Evolutionary conservation across 2,329 filamentous ascomycete species (phyloP), one percentile per base, ranked within the genome.

Genomic region (Fusarium piperis): DNA sequence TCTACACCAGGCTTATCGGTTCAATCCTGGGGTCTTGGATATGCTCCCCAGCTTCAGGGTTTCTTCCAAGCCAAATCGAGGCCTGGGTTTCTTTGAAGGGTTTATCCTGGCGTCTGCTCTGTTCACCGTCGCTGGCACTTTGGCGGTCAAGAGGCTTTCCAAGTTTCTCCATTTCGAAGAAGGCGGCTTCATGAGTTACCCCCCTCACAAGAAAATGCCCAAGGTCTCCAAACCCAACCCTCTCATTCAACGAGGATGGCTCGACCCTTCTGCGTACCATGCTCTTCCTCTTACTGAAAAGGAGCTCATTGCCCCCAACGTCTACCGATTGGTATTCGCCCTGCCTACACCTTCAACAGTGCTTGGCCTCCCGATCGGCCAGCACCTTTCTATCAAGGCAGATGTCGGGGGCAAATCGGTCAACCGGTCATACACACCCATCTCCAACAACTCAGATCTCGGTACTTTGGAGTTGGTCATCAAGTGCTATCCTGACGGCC

Each of bases 351-450:
- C 78, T 1, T 72, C 76, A 10, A 81, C 83, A 3, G 79, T 87
- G 0, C 81, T 89, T 3, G 87, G 88, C 2, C 81, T 90, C 10
- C 88, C 88, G 0, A 87, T 85, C 9, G 88, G 88, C 7, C 87
- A 90, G 72, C 88, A 90, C 68, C 82, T 90, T 5, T 82, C 86
- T 46, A 86, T 90, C 64, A 83, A 83, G 60, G 85, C 85, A 3
- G 78, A 77, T 2, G 75, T 89, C 12, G 79, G 85, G 41, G 85
- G 83, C 7, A 78, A 85, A 65, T 72, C 78, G 0, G 83, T 90
- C 10, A 78, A 81, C 3, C 81, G 88, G 6, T 88, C 87, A 1
- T 90, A 90, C 73, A 90, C 87, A 0, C 87, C 86, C 18, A 78
- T 84, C 1, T 87, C 85, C 20, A 87, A 87, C 76, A 85, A 87